A percentile compares a stretch with the other conserved stretches of the same genome.
Conservation (phyloP, 176 grass and related monocot species). For the Sorghum bicolor region Sorghum_bicolor_NCBIv3 NC_012870.2:61065501-61066000, state of each 20-base stretch:
- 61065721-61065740: neutral
- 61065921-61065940: neutral
- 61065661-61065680: too few species aligned
- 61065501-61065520: neutral
- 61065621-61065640: neutral
- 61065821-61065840: neutral
- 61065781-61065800: neutral
- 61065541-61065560: too few species aligned
- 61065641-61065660: accelerated
- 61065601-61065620: neutral
- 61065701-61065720: neutral
- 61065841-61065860: neutral
- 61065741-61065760: neutral
- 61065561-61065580: neutral
- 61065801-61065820: neutral
- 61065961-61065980: neutral
- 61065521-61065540: too few species aligned
- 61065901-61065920: neutral
- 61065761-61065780: neutral
- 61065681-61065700: neutral
- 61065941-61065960: neutral
- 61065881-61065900: neutral
- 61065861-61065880: neutral
- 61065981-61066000: neutral
- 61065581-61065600: neutral